These are phyloP conservation scores for Leptographium radiaticola DNA, from an alignment of 2,329 filamentous ascomycete genomes.

Conservation along the genomic window DNA sequence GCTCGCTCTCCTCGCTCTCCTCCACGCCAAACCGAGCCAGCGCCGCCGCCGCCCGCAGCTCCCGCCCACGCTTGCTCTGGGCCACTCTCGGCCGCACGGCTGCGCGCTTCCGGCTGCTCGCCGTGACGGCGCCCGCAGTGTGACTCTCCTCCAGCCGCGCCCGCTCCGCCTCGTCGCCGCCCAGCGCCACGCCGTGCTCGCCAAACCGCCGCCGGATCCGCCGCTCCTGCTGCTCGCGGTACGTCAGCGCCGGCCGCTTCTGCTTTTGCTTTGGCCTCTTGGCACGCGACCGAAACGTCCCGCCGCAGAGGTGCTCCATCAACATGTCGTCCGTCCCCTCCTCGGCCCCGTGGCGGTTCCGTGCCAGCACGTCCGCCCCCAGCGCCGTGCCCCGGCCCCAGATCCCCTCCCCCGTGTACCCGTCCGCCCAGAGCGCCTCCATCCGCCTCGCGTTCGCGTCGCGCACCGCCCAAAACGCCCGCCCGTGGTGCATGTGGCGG, in stretches of 20 bases:
- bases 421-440: slow-evolving; percentile 52
- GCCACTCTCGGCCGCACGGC: slow-evolving; percentile 61
- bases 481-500: slow-evolving; percentile 83
- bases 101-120: slow-evolving; percentile 29
- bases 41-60: slow-evolving; percentile 64
- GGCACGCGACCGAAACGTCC: slow-evolving; percentile 53
- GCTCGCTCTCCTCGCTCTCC: slow-evolving; percentile 15
- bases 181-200: slow-evolving; percentile 52
- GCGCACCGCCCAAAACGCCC: slow-evolving; percentile 67
- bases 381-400: slow-evolving; percentile 64
- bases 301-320: slow-evolving; percentile 66
- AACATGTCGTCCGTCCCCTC: slow-evolving; percentile 22
- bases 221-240: slow-evolving; percentile 60
- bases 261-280: slow-evolving; percentile 20
- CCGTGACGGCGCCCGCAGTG: not conserved
- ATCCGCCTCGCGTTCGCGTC: slow-evolving; percentile 62
- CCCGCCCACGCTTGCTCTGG: slow-evolving; percentile 58
- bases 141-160: slow-evolving; percentile 49
- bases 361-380: slow-evolving; percentile 35
- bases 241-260: slow-evolving; percentile 38
- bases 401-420: slow-evolving; percentile 69
- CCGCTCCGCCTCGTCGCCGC: slow-evolving; percentile 54
- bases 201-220: slow-evolving; percentile 69
- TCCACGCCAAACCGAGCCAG: slow-evolving; percentile 56
- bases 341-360: slow-evolving; percentile 30